Conservation (phyloP, 225 moss, liverwort and hornwort genomes). For the Anthoceros angustus region DNA sequence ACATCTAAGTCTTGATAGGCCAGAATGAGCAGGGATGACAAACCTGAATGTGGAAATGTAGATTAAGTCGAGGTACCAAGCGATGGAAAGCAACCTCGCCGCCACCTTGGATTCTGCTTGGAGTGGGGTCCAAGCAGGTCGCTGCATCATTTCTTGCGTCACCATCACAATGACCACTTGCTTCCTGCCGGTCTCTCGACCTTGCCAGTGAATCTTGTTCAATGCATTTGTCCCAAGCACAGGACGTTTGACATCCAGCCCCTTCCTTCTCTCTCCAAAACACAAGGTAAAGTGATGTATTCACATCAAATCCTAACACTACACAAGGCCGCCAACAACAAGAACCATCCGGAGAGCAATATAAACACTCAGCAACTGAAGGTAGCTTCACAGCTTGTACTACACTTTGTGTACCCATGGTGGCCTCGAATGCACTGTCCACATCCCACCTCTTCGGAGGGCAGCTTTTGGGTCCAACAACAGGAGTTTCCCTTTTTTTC, state of each 20-base stretch:
- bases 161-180: background rate
- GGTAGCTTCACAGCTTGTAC: conserved; percentile 11
- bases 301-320: conserved; percentile 22
- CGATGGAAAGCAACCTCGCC: conserved; percentile 16
- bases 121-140: conserved; percentile 7
- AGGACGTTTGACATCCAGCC: conserved; percentile 10
- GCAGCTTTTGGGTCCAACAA: background rate
- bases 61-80: conserved; percentile 31
- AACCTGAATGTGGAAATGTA: conserved; percentile 14
- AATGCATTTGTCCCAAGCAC: background rate
- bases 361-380: conserved; percentile 19
- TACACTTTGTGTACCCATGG: background rate
- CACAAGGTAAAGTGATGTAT: conserved; percentile 23
- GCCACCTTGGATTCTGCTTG: conserved; percentile 8
- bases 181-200: background rate
- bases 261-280: conserved; percentile 11
- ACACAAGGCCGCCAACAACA: conserved; percentile 29
- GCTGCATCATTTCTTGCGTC: conserved; percentile 14
- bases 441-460: background rate
- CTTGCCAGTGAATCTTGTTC: background rate
- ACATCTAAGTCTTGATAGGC: background rate
- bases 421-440: background rate
- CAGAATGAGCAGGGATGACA: conserved; percentile 11
- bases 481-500: background rate
- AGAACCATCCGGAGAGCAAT: conserved; percentile 21